These are phyloP conservation scores for Sporisorium iseilematis-ciliati DNA, from an alignment of 1,284 basidiomycete genomes.

Conservation along the genomic window DNA sequence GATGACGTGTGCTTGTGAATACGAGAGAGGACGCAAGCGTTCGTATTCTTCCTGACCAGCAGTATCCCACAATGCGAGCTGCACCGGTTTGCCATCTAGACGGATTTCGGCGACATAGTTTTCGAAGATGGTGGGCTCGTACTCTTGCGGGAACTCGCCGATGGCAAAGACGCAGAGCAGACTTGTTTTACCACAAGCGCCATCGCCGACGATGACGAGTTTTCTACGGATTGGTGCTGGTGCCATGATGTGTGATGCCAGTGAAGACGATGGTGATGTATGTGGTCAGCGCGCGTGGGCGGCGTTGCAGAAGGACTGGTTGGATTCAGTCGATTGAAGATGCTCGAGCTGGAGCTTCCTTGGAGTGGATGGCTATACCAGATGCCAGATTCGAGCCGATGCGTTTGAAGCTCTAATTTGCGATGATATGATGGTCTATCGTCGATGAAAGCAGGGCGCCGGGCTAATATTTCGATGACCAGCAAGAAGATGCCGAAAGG, in stretches of 20 bases:
- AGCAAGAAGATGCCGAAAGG: background rate
- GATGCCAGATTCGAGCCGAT: too few species aligned
- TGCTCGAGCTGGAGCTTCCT: background rate
- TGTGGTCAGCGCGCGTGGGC: too few species aligned
- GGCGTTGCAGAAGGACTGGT: background rate
- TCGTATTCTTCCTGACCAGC: slow-evolving; percentile 96
- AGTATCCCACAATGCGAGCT: slow-evolving; percentile 96
- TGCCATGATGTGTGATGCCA: slow-evolving; percentile 21
- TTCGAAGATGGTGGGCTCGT: slow-evolving; percentile 84
- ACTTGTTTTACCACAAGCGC: slow-evolving; percentile 62
- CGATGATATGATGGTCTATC: background rate
- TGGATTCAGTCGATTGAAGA: background rate
- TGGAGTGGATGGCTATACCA: background rate
- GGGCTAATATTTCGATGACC: background rate
- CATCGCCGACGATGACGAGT: slow-evolving; percentile 85
- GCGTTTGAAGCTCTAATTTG: background rate
- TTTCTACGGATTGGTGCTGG: slow-evolving; percentile 81
- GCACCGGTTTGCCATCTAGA: slow-evolving; percentile 94
- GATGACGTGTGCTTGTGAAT: slow-evolving; percentile 98
- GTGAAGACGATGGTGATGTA: background rate
- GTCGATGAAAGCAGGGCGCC: too few species aligned
- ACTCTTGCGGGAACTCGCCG: slow-evolving; percentile 96
- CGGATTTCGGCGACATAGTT: slow-evolving; percentile 99
- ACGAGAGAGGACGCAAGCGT: slow-evolving; percentile 92
- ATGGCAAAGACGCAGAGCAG: slow-evolving; percentile 79